phyloP scores from a whole-genome alignment of 768 basidiomycete genomes.

The Suillus brevipes region DNA sequence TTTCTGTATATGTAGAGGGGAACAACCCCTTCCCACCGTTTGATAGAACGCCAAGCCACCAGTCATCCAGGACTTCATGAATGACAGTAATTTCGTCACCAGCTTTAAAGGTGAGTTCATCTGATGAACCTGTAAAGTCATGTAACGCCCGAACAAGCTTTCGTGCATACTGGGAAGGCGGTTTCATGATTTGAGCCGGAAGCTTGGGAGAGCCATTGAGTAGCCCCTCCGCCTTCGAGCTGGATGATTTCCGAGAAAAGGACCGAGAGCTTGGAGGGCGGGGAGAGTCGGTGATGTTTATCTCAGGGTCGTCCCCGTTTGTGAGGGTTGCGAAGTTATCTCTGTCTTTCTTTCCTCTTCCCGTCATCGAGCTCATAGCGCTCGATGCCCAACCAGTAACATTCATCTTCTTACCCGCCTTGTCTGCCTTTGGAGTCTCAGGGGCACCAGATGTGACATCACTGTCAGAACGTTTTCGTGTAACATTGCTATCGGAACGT shows the following conservation, averaged over 20 bases:
- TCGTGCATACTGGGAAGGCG: conserved; percentile 48
- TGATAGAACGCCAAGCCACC: conserved; percentile 82
- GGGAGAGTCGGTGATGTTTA: conserved; percentile 28
- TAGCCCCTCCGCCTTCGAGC: conserved; percentile 24
- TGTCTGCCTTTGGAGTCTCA: conserved; percentile 37
- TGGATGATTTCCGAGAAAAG: conserved; percentile 29
- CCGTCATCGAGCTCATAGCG: conserved; percentile 62
- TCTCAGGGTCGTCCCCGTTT: conserved; percentile 35
- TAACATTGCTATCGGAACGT: conserved; percentile 57
- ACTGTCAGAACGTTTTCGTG: conserved; percentile 66
- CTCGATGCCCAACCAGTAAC: conserved; percentile 59
- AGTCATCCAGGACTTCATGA: conserved; percentile 82
- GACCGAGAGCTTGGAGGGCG: conserved; percentile 39
- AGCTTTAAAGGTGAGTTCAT: conserved; percentile 73
- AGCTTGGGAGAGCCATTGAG: conserved; percentile 26
- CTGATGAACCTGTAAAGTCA: conserved; percentile 72
- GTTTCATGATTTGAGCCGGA: conserved; percentile 47
- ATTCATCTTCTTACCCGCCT: conserved; percentile 40
- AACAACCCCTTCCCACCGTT: conserved; percentile 76
- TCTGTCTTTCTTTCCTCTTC: conserved; percentile 56
- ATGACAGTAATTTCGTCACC: conserved; percentile 78
- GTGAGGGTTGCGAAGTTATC: conserved; percentile 60
- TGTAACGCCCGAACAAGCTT: conserved; percentile 69
- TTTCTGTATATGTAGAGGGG: conserved; percentile 74
- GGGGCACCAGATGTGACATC: conserved; percentile 39